Evolutionary conservation across 257 asterid genomes (phyloP), one percentile per base, ranked within the genome.

Genomic region (Nicotiana paniculata): DNA sequence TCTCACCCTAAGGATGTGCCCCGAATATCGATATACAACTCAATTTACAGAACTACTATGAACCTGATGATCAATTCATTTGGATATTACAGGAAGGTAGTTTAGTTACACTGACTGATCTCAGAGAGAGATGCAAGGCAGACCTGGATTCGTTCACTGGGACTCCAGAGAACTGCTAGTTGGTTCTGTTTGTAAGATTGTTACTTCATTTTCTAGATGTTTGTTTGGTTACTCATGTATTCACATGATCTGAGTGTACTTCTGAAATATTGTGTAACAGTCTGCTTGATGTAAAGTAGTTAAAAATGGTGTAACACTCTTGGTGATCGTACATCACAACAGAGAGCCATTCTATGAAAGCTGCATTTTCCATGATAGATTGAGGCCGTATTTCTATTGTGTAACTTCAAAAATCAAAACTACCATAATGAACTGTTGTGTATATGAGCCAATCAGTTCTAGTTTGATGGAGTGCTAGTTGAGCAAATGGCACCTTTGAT

Each of bases 71-170:
- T 24, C 62, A 48, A 24, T 74, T 55, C 54, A 53, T 77, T 48
- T 58, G 76, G 35, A 5, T 79, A 48, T 76, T 85, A 82, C 93
- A 93, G 97, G 98, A 92, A 83, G 85, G 90, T 66, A 88, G 88
- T 85, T 85, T 92, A 61, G 77, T 81, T 79, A 87, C 92, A 17
- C 86, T 93, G 79, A 84, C 89, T 53, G 90, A 89, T 70, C 82
- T 92, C 85, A 90, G 90, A 85, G 93, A 84, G 64, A 90, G 88
- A 87, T 90, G 89, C 92, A 91, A 88, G 89, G 83, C 89, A 28
- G 96, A 90, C 32, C 48, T 92, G 79, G 96, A 87, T 82, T 81
- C 80, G 21, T 65, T 81, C 39, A 87, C 82, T 69, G 80, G 80
- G 55, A 82, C 83, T 54, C 53, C 88, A 28, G 87, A 86, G 84